A percentile compares a stretch with the other conserved stretches of the same genome.
Conservation (phyloP, 345 rosid genomes). For the Heritiera littoralis region DNA sequence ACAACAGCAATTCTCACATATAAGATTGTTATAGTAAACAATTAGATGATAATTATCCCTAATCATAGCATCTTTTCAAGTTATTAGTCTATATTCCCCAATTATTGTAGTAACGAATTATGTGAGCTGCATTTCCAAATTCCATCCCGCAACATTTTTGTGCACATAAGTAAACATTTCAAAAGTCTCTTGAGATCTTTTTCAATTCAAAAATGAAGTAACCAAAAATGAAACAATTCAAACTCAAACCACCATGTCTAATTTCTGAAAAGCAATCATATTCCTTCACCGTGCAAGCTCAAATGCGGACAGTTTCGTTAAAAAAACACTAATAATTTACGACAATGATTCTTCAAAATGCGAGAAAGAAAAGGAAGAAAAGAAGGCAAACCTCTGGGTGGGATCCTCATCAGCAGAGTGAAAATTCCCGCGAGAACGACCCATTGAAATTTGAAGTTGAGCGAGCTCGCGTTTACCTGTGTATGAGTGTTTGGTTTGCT, state of each 20-base stretch:
- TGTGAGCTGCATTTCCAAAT: background rate
- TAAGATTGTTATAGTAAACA: background rate
- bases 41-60: background rate
- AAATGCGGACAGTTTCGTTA: background rate
- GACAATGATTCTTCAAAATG: background rate
- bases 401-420: constrained; percentile 91
- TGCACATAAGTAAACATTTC: background rate
- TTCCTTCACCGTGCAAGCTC: constrained; percentile 14
- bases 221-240: background rate
- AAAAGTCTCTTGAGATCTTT: background rate
- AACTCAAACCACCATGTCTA: background rate
- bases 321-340: background rate
- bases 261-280: background rate
- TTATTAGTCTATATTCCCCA: background rate
- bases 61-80: background rate
- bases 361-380: background rate
- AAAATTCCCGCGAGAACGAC: constrained; percentile 95
- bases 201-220: too few species aligned
- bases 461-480: constrained; percentile 25
- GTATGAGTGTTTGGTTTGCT: constrained; percentile 1
- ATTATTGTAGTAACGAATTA: background rate
- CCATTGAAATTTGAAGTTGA: constrained; percentile 50
- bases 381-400: constrained; percentile 65
- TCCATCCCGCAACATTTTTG: background rate
- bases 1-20: background rate